Evolutionary conservation across 441 rosid genomes (phyloP), one percentile per base, ranked within the genome.

Genomic region (Eutrema salsugineum): DNA sequence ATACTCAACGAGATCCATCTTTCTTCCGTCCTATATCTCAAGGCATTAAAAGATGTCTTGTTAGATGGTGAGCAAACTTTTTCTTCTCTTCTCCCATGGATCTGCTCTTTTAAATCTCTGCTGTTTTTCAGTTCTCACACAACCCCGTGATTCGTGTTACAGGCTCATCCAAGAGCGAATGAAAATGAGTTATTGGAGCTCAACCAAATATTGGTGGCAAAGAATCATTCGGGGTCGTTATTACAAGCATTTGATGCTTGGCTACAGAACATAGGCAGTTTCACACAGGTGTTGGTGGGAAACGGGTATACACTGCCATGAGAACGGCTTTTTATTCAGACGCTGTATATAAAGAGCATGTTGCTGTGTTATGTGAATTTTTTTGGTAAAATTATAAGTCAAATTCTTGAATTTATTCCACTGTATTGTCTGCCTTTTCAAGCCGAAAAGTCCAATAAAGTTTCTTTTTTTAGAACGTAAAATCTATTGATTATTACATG

Each of bases 191-290:
- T 83, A 77, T 78, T 54, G n/a, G 68, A 70, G 67, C 62, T 73
- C 75, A 61, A 70, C 87, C 38, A 83, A 57, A 72, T 91, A 68
- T 81, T 63, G 67, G 73, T 95, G 99, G 99, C 99, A 91, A 61
- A 81, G 91, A 72, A 33, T 83, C 44, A 75, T 95, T 35, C 89
- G 96, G 4, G 95, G 96, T 54, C 96, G 99, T 70, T 83, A 85
- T 79, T 95, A 95, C 80, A 96, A 93, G 46, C 99, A 93, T 70
- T 82, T 93, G 88, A 88, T 95, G 97, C 84, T 82, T 77, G 80
- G 80, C 72, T 77, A 70, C 86, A 90, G 83, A 82, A 68, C 80
- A 70, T 77, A 77, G 58, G 48, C 49, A 61, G 50, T 53, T 62
- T 51, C 58, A 59, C 64, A 63, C 58, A 70, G 76, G 79, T 40